A percentile compares a stretch with the other conserved stretches of the same genome.
phyloP scores from a whole-genome alignment of 1,284 basidiomycete species.

The Cryptococcus sp. region DNA sequence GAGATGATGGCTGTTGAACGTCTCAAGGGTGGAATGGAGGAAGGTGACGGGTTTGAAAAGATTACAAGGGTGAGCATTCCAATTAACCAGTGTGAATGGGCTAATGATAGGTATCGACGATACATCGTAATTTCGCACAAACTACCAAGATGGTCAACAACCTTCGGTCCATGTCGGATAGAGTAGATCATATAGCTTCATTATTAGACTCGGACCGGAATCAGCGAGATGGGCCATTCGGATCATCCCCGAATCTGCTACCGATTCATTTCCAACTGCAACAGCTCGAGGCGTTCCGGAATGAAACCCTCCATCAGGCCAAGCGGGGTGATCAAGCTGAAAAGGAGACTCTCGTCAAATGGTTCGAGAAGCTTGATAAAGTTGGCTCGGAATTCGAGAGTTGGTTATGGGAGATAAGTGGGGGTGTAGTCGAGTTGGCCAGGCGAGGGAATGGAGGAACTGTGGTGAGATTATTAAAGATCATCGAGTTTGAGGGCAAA shows the following conservation, averaged over 20 bases:
- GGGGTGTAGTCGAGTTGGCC: slow-evolving; percentile 73
- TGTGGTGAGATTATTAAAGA: slow-evolving; percentile 86
- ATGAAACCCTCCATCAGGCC: slow-evolving; percentile 86
- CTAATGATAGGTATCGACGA: slow-evolving; percentile 72
- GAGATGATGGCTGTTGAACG: slow-evolving; percentile 86
- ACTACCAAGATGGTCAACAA: slow-evolving; percentile 95
- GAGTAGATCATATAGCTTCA: slow-evolving; percentile 71
- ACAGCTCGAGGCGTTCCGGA: slow-evolving; percentile 87
- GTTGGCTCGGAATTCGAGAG: slow-evolving; percentile 80
- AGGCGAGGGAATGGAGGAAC: slow-evolving; percentile 75
- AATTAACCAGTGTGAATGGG: neutral
- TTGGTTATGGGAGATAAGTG: slow-evolving; percentile 74
- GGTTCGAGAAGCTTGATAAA: slow-evolving; percentile 84
- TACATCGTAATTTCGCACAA: slow-evolving; percentile 91
- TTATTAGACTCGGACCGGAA: slow-evolving; percentile 70
- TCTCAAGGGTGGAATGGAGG: slow-evolving; percentile 51
- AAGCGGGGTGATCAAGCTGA: slow-evolving; percentile 64
- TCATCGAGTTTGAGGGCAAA: slow-evolving; percentile 85
- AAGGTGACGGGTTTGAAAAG: slow-evolving; percentile 68
- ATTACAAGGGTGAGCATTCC: slow-evolving; percentile 69
- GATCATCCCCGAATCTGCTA: slow-evolving; percentile 81
- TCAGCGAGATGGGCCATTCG: slow-evolving; percentile 61
- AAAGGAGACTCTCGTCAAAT: slow-evolving; percentile 63
- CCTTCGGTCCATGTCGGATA: slow-evolving; percentile 79
- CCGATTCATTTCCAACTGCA: slow-evolving; percentile 84